Base-by-base conservation (phyloP, 306 rosid species). In the Vigna hirtella region DNA sequence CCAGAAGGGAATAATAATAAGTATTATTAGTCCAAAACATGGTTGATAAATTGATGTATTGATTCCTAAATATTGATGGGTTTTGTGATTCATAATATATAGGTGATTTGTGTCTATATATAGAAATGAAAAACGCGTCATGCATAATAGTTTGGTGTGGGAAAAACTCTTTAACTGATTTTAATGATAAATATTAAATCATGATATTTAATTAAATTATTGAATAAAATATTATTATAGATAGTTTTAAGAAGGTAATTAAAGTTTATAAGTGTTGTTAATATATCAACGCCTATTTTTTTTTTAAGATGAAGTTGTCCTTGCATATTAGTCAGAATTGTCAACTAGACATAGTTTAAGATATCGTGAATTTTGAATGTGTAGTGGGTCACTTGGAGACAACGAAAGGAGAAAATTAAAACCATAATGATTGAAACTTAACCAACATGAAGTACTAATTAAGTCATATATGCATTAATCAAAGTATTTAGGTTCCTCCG, bases 1-100 rank as follows among this genome's bases (percentile, higher is more conserved):
- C 79, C 0, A 38, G 26, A 1, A 78, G 36, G 24, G 69, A 49
- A 45, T 4, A 49, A 14, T 18, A 4, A 14, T 18, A 4, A n/a
- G 79, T 20, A 43, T 66, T 76, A 63, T 11, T 20, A 34, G 73
- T 76, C 57, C 73, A 82, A 79, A 57, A 6, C 95, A 90, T 88
- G 66, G 70, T 77, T 56, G 52, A 52, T 34, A 72, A 9, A 7
- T 74, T 49, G 38, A 24, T 55, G 10, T 28, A 13, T 53, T 67
- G 5, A 57, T 38, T 40, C 48, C 16, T 4, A 15, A 15, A 14
- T 17, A 28, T 4, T 7, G 16, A 7, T 61, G 0, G 49, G 71
- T 45, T 36, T 42, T 43, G 64, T 56, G 73, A 66, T 47, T 58
- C 22, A 70, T 57, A 34, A 5, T 85, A 36, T 5, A 36, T 6